Conservation (phyloP, 2,329 filamentous ascomycete genomes). For the Orbilia javanica region DNA sequence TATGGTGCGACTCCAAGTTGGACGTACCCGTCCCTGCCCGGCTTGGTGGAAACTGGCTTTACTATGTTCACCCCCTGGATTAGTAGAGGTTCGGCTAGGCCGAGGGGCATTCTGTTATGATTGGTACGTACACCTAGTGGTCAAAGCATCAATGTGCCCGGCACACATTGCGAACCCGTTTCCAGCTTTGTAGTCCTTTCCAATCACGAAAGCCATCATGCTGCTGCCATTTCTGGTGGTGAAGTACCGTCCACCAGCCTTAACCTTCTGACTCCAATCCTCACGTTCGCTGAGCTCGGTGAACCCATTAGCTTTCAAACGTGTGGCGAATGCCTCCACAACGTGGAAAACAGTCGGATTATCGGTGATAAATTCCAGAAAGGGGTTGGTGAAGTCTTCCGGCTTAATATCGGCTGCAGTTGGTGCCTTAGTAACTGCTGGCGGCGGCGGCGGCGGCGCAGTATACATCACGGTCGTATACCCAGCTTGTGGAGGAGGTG, state of each 20-base stretch:
- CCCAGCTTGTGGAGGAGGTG: conserved; percentile 5
- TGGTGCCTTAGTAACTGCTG: conserved; percentile 18
- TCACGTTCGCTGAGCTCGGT: conserved; percentile 81
- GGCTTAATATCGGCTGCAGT: conserved; percentile 64
- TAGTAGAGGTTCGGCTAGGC: not conserved
- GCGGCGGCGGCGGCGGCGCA: conserved; percentile 3
- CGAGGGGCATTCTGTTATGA: not conserved
- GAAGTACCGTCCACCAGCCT: conserved; percentile 89
- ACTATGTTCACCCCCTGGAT: conserved; percentile 65
- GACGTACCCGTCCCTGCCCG: conserved; percentile 84
- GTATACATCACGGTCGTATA: conserved; percentile 17
- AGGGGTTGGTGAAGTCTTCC: conserved; percentile 82
- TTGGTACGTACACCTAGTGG: conserved; percentile 73
- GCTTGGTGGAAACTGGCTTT: conserved; percentile 89
- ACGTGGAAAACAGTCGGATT: conserved; percentile 96
- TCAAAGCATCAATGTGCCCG: conserved; percentile 92
- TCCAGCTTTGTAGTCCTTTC: conserved; percentile 82
- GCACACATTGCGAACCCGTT: conserved; percentile 90
- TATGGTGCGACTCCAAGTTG: conserved; percentile 95
- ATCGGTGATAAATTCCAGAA: conserved; percentile 85
- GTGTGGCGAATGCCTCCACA: conserved; percentile 80
- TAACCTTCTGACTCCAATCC: conserved; percentile 78
- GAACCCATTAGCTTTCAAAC: conserved; percentile 80
- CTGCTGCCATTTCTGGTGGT: conserved; percentile 86
- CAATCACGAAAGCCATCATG: conserved; percentile 86